Evolutionary conservation across 2,329 filamentous ascomycete species (phyloP).

Genomic region (Helotiales sp.): DNA sequence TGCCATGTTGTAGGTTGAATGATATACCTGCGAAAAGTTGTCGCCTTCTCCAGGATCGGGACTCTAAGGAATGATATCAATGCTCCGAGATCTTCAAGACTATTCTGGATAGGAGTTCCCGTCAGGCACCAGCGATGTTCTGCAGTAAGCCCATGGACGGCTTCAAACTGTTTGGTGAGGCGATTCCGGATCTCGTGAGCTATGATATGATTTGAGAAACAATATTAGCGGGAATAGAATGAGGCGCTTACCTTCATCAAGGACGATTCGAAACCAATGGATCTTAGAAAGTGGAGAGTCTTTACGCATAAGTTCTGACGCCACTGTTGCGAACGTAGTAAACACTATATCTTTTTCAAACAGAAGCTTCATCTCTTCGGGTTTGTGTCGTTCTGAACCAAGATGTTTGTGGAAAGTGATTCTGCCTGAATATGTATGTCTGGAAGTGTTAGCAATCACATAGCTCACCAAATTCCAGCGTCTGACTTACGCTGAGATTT

Average conservation of each 20-base stretch:
- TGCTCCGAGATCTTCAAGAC: constrained; percentile 33
- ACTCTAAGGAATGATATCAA: constrained; percentile 25
- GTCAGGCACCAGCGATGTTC: constrained; percentile 38
- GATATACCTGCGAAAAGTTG: constrained; percentile 30
- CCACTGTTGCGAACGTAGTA: not conserved
- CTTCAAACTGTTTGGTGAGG: too few relatives aligned
- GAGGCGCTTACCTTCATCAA: constrained; percentile 2
- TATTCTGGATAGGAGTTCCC: constrained; percentile 33
- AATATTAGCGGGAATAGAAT: not conserved
- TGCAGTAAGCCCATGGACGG: constrained; percentile 42
- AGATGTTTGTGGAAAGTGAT: constrained; percentile 3
- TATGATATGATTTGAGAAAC: not conserved
- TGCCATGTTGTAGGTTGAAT: constrained; percentile 25
- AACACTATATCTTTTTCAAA: constrained; percentile 1
- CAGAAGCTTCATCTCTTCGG: not conserved
- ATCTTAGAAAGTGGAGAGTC: not conserved
- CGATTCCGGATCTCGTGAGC: not conserved
- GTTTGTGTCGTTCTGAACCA: not conserved
- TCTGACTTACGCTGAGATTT: not conserved
- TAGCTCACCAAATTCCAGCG: not conserved
- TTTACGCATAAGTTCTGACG: not conserved
- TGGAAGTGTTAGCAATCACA: not conserved
- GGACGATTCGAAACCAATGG: constrained; percentile 2
- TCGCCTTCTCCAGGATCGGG: constrained; percentile 13
- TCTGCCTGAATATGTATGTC: not conserved